phyloP scores from a whole-genome alignment of 352 stramenopile genomes.

The Pythium rishiriense region DNA sequence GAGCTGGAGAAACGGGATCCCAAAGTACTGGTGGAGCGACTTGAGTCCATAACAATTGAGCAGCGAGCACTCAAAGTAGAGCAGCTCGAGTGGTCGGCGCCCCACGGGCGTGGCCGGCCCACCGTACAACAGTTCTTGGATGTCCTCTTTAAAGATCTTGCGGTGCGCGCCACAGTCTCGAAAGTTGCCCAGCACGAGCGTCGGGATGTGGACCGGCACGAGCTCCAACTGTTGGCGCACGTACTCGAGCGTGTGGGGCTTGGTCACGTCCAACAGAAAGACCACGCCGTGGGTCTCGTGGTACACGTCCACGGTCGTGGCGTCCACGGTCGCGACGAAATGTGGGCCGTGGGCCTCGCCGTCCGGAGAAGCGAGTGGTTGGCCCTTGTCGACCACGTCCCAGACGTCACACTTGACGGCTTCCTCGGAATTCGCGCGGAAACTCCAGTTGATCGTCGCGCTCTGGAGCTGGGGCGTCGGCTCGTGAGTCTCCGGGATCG shows the following conservation, averaged over 20 bases:
- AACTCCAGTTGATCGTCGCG: slow-evolving; percentile 87
- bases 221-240: slow-evolving; percentile 67
- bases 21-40: slow-evolving; percentile 84
- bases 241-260: slow-evolving; percentile 82
- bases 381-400: slow-evolving; percentile 88
- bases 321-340: slow-evolving; percentile 73
- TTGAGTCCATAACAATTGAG: slow-evolving; percentile 85
- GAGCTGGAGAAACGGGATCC: slow-evolving; percentile 80
- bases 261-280: slow-evolving; percentile 87
- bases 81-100: slow-evolving; percentile 54
- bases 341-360: slow-evolving; percentile 42
- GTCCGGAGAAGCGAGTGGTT: slow-evolving; percentile 5
- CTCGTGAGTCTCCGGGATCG: slow-evolving; percentile 66
- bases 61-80: slow-evolving; percentile 87
- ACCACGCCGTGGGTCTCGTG: slow-evolving; percentile 86
- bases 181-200: slow-evolving; percentile 83
- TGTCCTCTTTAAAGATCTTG: slow-evolving; percentile 87
- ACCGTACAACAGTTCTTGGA: slow-evolving; percentile 70
- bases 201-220: slow-evolving; percentile 78
- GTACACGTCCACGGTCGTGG: slow-evolving; percentile 88
- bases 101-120: slow-evolving; percentile 36
- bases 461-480: slow-evolving; percentile 86
- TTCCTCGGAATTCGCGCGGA: slow-evolving; percentile 64
- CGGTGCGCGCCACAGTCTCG: slow-evolving; percentile 62
- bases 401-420: slow-evolving; percentile 91